Evolutionary conservation across 1,139 yeast genomes (phyloP).

Genomic region (Blastobotrys ciferrii): DNA sequence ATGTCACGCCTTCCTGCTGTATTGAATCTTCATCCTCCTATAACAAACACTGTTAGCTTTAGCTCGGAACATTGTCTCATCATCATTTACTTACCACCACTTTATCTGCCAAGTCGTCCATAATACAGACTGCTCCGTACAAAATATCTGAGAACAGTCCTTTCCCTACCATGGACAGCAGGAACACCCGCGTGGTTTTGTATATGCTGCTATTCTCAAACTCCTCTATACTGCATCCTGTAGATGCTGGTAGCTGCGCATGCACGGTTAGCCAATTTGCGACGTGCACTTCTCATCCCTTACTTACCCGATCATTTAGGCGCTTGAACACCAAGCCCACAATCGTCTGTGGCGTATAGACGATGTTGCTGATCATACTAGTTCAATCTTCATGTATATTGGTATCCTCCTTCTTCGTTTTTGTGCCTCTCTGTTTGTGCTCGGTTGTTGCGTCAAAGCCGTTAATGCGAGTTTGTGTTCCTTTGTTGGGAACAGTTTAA

Average conservation of each 20-base stretch:
- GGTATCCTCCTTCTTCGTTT: slow-evolving; percentile 1
- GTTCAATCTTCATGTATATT: not conserved
- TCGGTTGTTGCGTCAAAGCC: not conserved
- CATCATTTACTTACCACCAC: not conserved
- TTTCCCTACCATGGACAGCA: slow-evolving; percentile 25
- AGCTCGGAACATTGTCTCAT: not conserved
- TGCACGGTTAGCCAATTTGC: not conserved
- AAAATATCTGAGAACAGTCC: slow-evolving; percentile 26
- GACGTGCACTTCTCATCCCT: not conserved
- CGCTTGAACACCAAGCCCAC: slow-evolving; percentile 18
- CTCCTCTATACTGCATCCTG: slow-evolving; percentile 30
- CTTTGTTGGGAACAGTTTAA: slow-evolving; percentile 1
- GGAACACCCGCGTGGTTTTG: slow-evolving; percentile 24
- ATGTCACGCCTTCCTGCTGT: slow-evolving; percentile 4
- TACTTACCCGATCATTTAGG: slow-evolving; percentile 19
- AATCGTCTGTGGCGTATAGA: slow-evolving; percentile 18
- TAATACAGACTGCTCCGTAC: slow-evolving; percentile 19
- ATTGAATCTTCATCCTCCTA: not conserved
- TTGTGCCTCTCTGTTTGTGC: not conserved
- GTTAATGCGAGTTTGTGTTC: not conserved
- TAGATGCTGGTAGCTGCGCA: slow-evolving; percentile 29
- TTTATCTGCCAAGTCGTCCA: slow-evolving; percentile 7
- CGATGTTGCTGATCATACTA: slow-evolving; percentile 8
- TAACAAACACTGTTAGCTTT: not conserved
- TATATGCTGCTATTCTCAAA: slow-evolving; percentile 27